Evolutionary conservation across 345 rosid genomes (phyloP).

Genomic region (Dovyalis caffra): DNA sequence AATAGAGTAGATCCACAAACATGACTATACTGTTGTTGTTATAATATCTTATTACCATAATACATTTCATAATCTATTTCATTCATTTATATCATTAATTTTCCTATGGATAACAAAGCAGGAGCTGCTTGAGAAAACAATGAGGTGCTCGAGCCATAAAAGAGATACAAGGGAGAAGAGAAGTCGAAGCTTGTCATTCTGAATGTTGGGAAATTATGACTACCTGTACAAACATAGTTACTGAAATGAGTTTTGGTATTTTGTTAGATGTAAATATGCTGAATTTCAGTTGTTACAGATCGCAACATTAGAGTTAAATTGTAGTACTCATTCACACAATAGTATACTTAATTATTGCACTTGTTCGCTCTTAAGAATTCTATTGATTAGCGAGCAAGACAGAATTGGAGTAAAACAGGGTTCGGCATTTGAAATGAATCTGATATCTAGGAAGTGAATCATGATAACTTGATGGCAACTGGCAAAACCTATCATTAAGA

Average conservation of each 20-base stretch:
- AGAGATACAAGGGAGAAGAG: neutral
- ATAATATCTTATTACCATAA: neutral
- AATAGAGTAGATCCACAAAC: neutral
- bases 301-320: neutral
- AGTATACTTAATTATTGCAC: no score
- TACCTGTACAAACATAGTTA: no score
- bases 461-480: neutral
- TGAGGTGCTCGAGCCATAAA: neutral
- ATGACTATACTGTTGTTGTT: no score
- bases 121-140: slow-evolving; percentile 1
- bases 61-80: neutral
- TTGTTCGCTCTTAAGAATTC: neutral
- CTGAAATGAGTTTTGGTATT: no score
- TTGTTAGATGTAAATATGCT: neutral
- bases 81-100: slow-evolving; percentile 8
- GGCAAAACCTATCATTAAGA: no score
- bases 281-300: neutral
- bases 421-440: neutral
- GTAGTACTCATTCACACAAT: no score
- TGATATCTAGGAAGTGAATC: neutral
- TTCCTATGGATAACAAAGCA: neutral
- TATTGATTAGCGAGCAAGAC: neutral
- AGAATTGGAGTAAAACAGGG: no score
- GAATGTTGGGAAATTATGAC: neutral
- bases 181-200: neutral